Conservation (phyloP, 441 rosid genomes). For the Adansonia rubrostipa region DNA sequence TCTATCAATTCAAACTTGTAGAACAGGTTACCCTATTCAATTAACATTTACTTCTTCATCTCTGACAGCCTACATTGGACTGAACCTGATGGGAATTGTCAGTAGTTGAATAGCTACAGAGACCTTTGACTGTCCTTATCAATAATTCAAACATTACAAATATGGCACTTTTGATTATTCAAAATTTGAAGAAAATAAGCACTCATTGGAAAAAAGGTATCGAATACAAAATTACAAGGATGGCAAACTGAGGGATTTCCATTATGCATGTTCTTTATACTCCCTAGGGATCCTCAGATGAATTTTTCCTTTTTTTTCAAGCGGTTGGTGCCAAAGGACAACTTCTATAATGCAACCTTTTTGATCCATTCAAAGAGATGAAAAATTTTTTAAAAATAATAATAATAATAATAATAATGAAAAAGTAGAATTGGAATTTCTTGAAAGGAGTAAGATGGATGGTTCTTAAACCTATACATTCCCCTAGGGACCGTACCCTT, state of each 20-base stretch:
- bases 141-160: not conserved
- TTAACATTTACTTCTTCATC: not conserved
- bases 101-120: not conserved
- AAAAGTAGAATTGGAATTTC: slow-evolving; percentile 16
- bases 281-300: slow-evolving; percentile 22
- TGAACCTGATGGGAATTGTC: slow-evolving; percentile 4
- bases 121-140: not conserved
- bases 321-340: slow-evolving; percentile 15
- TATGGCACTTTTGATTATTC: not conserved
- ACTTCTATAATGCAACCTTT: not conserved
- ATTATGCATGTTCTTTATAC: slow-evolving; percentile 4
- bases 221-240: not conserved
- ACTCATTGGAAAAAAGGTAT: not conserved
- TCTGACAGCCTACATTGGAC: not conserved
- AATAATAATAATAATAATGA: too few species aligned
- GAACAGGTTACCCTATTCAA: too few species aligned
- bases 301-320: not conserved
- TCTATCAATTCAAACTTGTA: too few species aligned
- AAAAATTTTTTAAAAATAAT: not conserved
- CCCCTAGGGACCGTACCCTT: slow-evolving; percentile 29
- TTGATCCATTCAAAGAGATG: slow-evolving; percentile 13
- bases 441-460: slow-evolving; percentile 45
- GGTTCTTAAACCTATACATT: slow-evolving; percentile 33
- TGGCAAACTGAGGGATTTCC: slow-evolving; percentile 2
- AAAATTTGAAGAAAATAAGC: not conserved